phyloP scores from a whole-genome alignment of 257 asterid species.

The Plantago ovata region DNA sequence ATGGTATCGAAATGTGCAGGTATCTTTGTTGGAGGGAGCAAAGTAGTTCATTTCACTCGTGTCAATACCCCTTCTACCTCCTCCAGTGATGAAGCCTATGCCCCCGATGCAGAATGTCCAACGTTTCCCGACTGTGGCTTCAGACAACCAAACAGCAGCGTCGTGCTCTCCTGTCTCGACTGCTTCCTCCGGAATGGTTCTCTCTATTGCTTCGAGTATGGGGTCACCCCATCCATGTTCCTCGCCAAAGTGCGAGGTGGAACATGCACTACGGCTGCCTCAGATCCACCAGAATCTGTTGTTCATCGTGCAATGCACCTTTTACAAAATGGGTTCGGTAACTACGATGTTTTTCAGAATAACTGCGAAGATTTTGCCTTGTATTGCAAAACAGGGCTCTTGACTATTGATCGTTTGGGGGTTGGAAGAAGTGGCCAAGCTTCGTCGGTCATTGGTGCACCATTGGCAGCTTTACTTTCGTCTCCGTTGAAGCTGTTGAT shows the following conservation, averaged over 20 bases:
- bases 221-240: conserved; percentile 63
- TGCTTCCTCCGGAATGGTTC: conserved; percentile 77
- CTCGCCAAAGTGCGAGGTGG: conserved; percentile 88
- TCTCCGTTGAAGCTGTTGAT: conserved; percentile 72
- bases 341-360: conserved; percentile 76
- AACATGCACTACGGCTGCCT: conserved; percentile 81
- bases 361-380: conserved; percentile 96
- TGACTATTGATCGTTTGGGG: conserved; percentile 64
- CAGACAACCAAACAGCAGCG: conserved; percentile 69
- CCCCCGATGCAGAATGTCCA: conserved; percentile 42
- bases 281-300: conserved; percentile 56
- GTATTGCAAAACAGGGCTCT: conserved; percentile 90
- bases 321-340: conserved; percentile 79
- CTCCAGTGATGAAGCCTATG: conserved; percentile 32
- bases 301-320: conserved; percentile 87
- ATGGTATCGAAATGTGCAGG: conserved; percentile 37
- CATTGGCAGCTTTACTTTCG: conserved; percentile 83
- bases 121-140: conserved; percentile 86
- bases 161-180: conserved; percentile 74
- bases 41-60: conserved; percentile 90
- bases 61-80: conserved; percentile 32
- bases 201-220: conserved; percentile 70
- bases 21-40: conserved; percentile 83
- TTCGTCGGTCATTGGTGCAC: conserved; percentile 82
- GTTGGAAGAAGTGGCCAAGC: conserved; percentile 96